phyloP scores from a whole-genome alignment of 495 filamentous ascomycete species.

The Delitschia confertaspora region DNA sequence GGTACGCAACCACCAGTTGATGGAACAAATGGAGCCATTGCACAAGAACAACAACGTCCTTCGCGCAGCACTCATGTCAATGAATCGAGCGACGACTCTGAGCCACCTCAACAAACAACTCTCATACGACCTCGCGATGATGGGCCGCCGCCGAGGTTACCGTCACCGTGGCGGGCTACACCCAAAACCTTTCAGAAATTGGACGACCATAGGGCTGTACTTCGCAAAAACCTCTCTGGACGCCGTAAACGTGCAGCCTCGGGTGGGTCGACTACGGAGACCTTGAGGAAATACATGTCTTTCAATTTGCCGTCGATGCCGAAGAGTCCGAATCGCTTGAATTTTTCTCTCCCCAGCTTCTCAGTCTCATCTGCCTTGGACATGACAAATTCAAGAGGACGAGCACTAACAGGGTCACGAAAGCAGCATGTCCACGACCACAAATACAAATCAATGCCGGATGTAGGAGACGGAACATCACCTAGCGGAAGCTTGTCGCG shows the following conservation, averaged over 20 bases:
- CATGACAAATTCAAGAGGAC: no score
- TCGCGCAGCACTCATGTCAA: constrained; percentile 22
- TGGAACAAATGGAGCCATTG: constrained; percentile 11
- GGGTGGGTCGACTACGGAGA: constrained; percentile 14
- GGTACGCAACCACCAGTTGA: constrained; percentile 10
- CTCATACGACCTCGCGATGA: no score
- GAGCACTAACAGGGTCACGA: no score
- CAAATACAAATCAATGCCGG: neutral
- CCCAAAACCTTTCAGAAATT: constrained; percentile 31
- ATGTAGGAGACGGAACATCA: no score
- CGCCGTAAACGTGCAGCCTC: constrained; percentile 22
- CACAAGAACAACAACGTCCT: constrained; percentile 11
- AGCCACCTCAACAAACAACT: no score
- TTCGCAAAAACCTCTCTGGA: constrained; percentile 30
- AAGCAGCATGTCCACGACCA: neutral
- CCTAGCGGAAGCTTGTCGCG: no score
- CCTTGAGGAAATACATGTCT: constrained; percentile 22
- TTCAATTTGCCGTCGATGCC: constrained; percentile 26
- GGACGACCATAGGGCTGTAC: constrained; percentile 16
- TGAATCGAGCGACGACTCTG: no score
- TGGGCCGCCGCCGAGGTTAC: no score
- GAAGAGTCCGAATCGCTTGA: constrained; percentile 16
- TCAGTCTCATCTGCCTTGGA: constrained; percentile 18
- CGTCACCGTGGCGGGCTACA: constrained; percentile 46
- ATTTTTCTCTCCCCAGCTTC: constrained; percentile 23